Evolutionary conservation across 495 filamentous ascomycete genomes (phyloP).

Genomic region (Pyronema domesticum): DNA sequence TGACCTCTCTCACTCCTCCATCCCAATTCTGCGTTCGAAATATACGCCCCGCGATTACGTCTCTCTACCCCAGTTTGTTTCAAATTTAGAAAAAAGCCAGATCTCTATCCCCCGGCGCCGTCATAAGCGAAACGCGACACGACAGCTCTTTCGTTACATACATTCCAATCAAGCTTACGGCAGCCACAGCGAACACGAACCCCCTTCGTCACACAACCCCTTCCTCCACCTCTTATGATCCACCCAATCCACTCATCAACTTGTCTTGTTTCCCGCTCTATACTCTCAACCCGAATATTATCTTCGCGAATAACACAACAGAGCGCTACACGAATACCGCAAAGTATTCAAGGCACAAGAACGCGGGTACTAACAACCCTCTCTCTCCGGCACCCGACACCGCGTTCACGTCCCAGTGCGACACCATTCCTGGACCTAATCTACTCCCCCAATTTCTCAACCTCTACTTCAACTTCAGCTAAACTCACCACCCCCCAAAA

Average conservation of each 20-base stretch:
- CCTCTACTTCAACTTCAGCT: too few species aligned
- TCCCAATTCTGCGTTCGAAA: not conserved
- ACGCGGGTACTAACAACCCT: not conserved
- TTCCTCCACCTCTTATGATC: not conserved
- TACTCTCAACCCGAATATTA: not conserved
- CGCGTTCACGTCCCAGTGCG: constrained; percentile 3
- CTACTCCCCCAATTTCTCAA: too few species aligned
- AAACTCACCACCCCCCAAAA: too few species aligned
- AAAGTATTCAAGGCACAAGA: not conserved
- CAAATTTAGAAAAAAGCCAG: not conserved
- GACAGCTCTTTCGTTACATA: not conserved
- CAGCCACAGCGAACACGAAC: not conserved
- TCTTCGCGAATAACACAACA: not conserved
- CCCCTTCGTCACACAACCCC: not conserved
- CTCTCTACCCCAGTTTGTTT: not conserved
- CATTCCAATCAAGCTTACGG: not conserved
- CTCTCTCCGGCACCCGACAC: not conserved
- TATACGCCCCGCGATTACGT: not conserved
- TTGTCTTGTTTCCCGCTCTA: not conserved
- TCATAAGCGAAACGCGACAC: not conserved
- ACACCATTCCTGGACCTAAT: too few species aligned
- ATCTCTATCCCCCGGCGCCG: not conserved
- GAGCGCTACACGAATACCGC: not conserved
- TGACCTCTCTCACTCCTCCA: too few species aligned
- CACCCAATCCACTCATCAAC: not conserved